Evolutionary conservation across 2,329 filamentous ascomycete genomes (phyloP).

Genomic region (Alternaria gansuensis): DNA sequence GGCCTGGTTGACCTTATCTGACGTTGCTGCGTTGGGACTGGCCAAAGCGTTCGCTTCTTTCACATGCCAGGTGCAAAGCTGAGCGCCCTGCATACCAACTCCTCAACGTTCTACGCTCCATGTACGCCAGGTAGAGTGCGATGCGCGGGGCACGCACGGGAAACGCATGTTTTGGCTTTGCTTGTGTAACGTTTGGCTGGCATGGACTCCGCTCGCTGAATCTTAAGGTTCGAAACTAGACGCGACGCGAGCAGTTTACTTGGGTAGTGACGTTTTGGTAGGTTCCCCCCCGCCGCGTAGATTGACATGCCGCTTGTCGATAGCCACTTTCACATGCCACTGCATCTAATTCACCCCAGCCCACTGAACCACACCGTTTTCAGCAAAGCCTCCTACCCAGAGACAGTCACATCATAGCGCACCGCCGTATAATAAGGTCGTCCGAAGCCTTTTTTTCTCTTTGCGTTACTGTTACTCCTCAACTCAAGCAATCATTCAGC

Average conservation of each 20-base stretch:
- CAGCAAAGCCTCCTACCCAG: constrained; percentile 28
- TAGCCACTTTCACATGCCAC: constrained; percentile 39
- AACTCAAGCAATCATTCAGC: constrained; percentile 14
- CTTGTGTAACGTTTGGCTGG: constrained; percentile 7
- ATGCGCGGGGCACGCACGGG: constrained; percentile 18
- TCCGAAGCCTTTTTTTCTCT: constrained; percentile 14
- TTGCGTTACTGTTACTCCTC: constrained; percentile 22
- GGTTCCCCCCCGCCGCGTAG: not conserved
- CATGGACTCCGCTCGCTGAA: constrained; percentile 10
- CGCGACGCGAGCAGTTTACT: not conserved
- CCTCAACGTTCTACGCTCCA: constrained; percentile 26
- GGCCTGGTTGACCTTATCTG: constrained; percentile 20
- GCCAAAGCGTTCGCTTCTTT: constrained; percentile 31
- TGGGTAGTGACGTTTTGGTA: constrained; percentile 17
- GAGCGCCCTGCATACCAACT: constrained; percentile 25
- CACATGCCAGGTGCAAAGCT: constrained; percentile 34
- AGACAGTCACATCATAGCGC: constrained; percentile 29
- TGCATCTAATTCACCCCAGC: constrained; percentile 13
- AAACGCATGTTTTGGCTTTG: constrained; percentile 12
- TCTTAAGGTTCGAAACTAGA: constrained; percentile 8
- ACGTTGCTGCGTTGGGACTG: constrained; percentile 18
- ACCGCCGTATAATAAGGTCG: constrained; percentile 41
- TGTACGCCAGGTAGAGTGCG: constrained; percentile 10
- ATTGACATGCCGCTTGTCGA: constrained; percentile 5
- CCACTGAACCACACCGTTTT: constrained; percentile 35